Evolutionary conservation across 225 moss, liverwort and hornwort species (phyloP).

Genomic region (Pseudoscleropodium purum): DNA sequence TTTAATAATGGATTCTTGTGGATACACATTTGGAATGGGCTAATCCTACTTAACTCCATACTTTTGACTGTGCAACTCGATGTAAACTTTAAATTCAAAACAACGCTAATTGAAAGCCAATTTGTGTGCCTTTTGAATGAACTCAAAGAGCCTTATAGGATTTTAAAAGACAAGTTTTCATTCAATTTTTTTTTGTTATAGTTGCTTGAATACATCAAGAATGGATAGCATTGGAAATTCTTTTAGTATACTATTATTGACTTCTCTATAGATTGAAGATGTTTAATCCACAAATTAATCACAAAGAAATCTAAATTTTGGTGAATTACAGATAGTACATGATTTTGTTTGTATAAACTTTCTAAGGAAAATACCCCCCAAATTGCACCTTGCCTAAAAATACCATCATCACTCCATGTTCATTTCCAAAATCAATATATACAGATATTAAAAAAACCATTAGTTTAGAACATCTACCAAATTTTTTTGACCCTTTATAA

Average conservation of each 20-base stretch:
- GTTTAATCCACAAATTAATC: not conserved
- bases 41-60: not conserved
- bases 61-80: not conserved
- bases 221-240: not conserved
- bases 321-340: not conserved
- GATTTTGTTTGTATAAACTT: not conserved
- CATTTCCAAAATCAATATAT: not conserved
- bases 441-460: not conserved
- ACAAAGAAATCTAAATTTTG: not conserved
- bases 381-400: rapidly evolving
- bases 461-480: not conserved
- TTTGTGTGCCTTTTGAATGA: not conserved
- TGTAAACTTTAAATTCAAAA: not conserved
- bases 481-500: not conserved
- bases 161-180: not conserved
- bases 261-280: too few relatives aligned
- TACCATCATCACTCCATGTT: rapidly evolving
- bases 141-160: not conserved
- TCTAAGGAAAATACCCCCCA: rapidly evolving
- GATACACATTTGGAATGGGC: not conserved
- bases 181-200: not conserved
- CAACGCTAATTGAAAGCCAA: not conserved
- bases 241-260: too few relatives aligned
- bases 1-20: not conserved
- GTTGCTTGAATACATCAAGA: too few relatives aligned